Percentiles rank a stretch among this genome's conserved stretches.
Conservation (phyloP, 2,329 filamentous ascomycete genomes). For the Penicillium sp. region DNA sequence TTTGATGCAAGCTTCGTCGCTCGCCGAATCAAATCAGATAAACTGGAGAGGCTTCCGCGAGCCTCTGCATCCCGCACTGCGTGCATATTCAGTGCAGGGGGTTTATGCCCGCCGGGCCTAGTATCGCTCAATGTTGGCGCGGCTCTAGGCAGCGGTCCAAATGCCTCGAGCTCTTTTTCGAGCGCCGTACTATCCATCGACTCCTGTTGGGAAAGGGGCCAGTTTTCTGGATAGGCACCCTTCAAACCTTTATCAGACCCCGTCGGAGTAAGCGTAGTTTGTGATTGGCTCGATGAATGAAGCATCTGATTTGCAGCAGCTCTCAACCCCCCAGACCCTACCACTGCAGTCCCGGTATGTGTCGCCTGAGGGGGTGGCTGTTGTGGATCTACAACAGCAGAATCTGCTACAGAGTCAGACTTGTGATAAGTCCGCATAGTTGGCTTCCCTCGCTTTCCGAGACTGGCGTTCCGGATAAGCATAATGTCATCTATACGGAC, state of each 20-base stretch:
- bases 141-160: constrained; percentile 23
- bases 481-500: constrained; percentile 24
- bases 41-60: constrained; percentile 82
- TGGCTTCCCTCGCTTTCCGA: constrained; percentile 42
- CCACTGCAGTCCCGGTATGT: not conserved
- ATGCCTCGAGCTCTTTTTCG: constrained; percentile 24
- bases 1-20: constrained; percentile 83
- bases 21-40: constrained; percentile 84
- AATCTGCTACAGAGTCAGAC: constrained; percentile 24
- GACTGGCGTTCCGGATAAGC: constrained; percentile 42
- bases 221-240: constrained; percentile 32
- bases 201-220: constrained; percentile 26
- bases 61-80: constrained; percentile 76
- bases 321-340: constrained; percentile 1
- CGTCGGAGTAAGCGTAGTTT: constrained; percentile 17
- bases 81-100: constrained; percentile 75
- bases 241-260: constrained; percentile 21
- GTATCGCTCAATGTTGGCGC: constrained; percentile 41
- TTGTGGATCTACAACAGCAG: constrained; percentile 16
- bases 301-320: constrained; percentile 4
- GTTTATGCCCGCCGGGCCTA: constrained; percentile 44
- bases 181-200: constrained; percentile 12
- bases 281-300: constrained; percentile 10
- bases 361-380: constrained; percentile 7
- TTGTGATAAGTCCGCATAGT: constrained; percentile 42